A percentile compares a stretch with the other conserved stretches of the same genome.
Evolutionary conservation across 139 green algal genomes (phyloP).

Genomic region (Chlorella sp.): DNA sequence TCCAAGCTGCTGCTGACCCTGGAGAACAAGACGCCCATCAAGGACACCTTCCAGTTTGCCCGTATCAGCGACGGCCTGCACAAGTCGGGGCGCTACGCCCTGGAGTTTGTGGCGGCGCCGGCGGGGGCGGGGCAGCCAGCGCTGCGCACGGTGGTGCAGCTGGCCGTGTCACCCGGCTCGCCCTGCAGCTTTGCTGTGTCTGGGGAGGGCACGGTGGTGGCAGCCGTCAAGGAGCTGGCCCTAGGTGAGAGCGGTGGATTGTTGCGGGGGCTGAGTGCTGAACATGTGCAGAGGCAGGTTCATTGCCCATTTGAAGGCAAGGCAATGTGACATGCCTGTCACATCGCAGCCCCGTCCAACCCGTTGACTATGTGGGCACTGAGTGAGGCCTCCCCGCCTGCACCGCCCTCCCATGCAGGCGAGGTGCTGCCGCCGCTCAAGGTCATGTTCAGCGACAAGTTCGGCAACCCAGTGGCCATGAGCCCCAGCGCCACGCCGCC

Average conservation of each 20-base stretch:
- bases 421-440: slow-evolving; percentile 65
- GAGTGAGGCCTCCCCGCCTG: not conserved
- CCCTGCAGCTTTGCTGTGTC: slow-evolving; percentile 48
- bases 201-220: slow-evolving; percentile 56
- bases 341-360: not conserved
- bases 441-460: slow-evolving; percentile 54
- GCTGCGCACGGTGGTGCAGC: slow-evolving; percentile 17
- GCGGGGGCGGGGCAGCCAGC: slow-evolving; percentile 39
- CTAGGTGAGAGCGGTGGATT: slow-evolving; percentile 46
- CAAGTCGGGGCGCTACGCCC: slow-evolving; percentile 49
- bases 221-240: slow-evolving; percentile 45
- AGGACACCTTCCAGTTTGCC: slow-evolving; percentile 65
- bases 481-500: not conserved
- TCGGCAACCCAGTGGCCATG: slow-evolving; percentile 57
- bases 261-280: not conserved
- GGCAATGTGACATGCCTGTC: not conserved
- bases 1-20: slow-evolving; percentile 57
- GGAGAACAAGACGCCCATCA: slow-evolving; percentile 58
- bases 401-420: not conserved
- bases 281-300: not conserved
- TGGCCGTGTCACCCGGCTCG: slow-evolving; percentile 52
- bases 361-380: not conserved
- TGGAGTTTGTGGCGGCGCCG: slow-evolving; percentile 67
- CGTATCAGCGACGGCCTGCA: slow-evolving; percentile 49
- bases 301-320: not conserved